These are phyloP conservation scores for Haberlea rhodopensis DNA, from an alignment of 257 asterid species.

Conservation along the genomic window DNA sequence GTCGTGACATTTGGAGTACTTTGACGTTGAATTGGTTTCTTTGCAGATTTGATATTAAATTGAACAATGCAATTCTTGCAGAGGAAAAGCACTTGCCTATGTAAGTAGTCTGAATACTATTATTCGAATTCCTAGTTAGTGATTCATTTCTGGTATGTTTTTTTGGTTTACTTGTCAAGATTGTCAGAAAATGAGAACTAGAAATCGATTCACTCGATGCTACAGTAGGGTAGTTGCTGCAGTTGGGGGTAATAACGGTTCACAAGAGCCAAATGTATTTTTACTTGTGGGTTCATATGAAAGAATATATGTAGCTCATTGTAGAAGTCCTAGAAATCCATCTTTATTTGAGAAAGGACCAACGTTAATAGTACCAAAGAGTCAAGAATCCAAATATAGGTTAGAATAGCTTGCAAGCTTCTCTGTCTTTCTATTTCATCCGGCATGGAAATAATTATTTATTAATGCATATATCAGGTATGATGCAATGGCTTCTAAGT, in stretches of 20 bases:
- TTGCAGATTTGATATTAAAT: constrained; percentile 51
- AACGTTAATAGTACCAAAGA: neutral
- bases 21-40: constrained; percentile 19
- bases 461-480: constrained; percentile 55
- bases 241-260: too few relatives aligned
- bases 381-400: neutral
- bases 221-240: too few relatives aligned
- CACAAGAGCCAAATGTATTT: too few relatives aligned
- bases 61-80: constrained; percentile 90
- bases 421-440: constrained; percentile 4
- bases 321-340: neutral
- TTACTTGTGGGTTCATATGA: too few relatives aligned
- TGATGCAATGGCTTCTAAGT: constrained; percentile 75
- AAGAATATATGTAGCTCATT: too few relatives aligned
- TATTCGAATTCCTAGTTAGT: neutral
- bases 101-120: constrained; percentile 42
- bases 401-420: neutral
- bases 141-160: too few relatives aligned
- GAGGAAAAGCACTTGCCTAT: constrained; percentile 91
- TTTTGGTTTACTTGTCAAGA: neutral
- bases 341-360: neutral
- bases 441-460: constrained; percentile 12
- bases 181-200: neutral
- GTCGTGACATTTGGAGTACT: neutral
- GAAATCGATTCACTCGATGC: too few relatives aligned